Evolutionary conservation across 345 rosid species (phyloP).

Genomic region (Lenwebbia sp.): DNA sequence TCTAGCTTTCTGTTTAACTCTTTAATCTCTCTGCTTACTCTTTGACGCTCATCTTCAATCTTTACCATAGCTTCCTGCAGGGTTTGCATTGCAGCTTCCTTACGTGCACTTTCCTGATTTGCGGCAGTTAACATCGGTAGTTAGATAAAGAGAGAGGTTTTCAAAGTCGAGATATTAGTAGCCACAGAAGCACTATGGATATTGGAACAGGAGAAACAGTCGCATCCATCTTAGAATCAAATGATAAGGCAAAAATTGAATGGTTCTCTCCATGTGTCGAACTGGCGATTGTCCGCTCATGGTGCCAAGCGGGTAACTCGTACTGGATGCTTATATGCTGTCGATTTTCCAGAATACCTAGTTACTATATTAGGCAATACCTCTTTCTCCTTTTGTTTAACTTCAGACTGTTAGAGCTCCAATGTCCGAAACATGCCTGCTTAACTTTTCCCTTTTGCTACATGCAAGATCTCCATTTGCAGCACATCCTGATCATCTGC

Average conservation of each 20-base stretch:
- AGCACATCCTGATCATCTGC: background rate
- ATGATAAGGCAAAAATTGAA: background rate
- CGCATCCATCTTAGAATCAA: background rate
- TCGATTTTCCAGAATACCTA: background rate
- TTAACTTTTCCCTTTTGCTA: background rate
- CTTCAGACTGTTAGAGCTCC: background rate
- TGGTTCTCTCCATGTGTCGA: background rate
- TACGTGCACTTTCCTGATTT: conserved; percentile 41
- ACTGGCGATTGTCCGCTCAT: background rate
- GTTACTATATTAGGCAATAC: background rate
- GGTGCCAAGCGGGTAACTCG: background rate
- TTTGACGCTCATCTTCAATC: conserved; percentile 44
- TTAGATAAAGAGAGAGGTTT: background rate
- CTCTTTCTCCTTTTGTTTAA: background rate
- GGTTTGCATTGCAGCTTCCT: conserved; percentile 36
- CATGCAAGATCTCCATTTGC: background rate
- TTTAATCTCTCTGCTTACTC: conserved; percentile 20
- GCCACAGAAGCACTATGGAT: background rate
- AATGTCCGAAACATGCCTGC: background rate
- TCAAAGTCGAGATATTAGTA: background rate
- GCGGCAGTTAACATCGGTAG: background rate
- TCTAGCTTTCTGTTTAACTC: conserved; percentile 30
- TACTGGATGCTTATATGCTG: background rate
- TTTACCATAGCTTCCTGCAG: conserved; percentile 33
- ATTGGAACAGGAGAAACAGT: background rate